Evolutionary conservation across 1,284 basidiomycete genomes (phyloP).

Genomic region (Pterula multifida): DNA sequence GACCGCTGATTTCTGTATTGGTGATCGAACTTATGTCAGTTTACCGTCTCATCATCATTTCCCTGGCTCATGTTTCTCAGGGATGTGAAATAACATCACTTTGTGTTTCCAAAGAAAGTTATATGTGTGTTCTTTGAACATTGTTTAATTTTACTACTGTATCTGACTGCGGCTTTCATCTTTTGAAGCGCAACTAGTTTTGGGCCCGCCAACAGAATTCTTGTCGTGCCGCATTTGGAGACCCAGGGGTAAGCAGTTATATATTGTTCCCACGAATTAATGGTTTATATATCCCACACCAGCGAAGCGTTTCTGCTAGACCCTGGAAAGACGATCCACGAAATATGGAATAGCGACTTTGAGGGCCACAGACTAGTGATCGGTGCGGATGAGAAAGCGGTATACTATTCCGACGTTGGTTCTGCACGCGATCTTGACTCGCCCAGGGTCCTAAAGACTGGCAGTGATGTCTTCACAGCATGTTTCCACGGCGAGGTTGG

Average conservation of each 20-base stretch:
- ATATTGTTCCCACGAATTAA: neutral
- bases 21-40: neutral
- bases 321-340: conserved; percentile 27
- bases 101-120: conserved; percentile 29
- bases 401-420: conserved; percentile 41
- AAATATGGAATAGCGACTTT: conserved; percentile 47
- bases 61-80: neutral
- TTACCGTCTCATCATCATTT: neutral
- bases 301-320: conserved; percentile 24
- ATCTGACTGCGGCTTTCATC: too few relatives aligned
- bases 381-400: conserved; percentile 41
- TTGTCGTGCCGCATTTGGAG: conserved; percentile 32
- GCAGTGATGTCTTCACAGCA: conserved; percentile 52
- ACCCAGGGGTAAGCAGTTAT: conserved; percentile 22
- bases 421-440: conserved; percentile 18
- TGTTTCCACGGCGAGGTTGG: conserved; percentile 32
- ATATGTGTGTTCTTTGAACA: conserved; percentile 28
- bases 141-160: too few relatives aligned
- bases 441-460: conserved; percentile 26
- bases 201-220: conserved; percentile 28
- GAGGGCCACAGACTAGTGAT: conserved; percentile 35
- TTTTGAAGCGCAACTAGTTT: conserved; percentile 36
- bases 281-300: conserved; percentile 4
- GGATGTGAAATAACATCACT: conserved; percentile 39
- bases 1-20: conserved; percentile 1